These are phyloP conservation scores for Rhodocollybia butyracea DNA, from an alignment of 768 basidiomycete species.

Conservation along the genomic window DNA sequence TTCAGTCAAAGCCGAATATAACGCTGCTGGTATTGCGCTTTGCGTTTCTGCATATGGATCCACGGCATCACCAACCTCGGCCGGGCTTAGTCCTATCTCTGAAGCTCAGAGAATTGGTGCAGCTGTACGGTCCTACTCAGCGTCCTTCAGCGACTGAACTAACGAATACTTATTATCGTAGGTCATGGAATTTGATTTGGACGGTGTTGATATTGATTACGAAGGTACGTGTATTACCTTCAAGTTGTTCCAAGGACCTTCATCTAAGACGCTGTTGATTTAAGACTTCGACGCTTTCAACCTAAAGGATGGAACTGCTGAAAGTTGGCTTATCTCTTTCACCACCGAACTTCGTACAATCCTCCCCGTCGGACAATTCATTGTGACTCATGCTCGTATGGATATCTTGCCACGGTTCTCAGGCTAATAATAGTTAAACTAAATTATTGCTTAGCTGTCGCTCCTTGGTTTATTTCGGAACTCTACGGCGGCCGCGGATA, in stretches of 20 bases:
- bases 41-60: constrained; percentile 54
- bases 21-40: constrained; percentile 53
- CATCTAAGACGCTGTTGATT: constrained; percentile 8
- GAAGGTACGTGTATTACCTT: constrained; percentile 22
- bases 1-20: constrained; percentile 42
- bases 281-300: constrained; percentile 29
- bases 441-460: not conserved
- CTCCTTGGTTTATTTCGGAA: not conserved
- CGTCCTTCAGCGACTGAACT: not conserved
- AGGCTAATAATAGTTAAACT: not conserved
- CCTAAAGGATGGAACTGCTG: constrained; percentile 21
- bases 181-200: constrained; percentile 43
- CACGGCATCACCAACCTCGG: constrained; percentile 37
- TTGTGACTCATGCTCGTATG: constrained; percentile 34
- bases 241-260: not conserved
- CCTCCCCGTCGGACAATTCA: constrained; percentile 29
- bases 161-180: not conserved
- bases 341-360: constrained; percentile 27
- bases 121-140: not conserved
- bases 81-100: constrained; percentile 51
- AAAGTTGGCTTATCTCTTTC: constrained; percentile 29
- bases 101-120: constrained; percentile 63
- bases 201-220: constrained; percentile 56
- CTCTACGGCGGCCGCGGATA: not conserved
- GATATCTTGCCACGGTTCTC: not conserved